phyloP scores from a whole-genome alignment of 148 eudicot genomes.

The Persicaria maculosa region DNA sequence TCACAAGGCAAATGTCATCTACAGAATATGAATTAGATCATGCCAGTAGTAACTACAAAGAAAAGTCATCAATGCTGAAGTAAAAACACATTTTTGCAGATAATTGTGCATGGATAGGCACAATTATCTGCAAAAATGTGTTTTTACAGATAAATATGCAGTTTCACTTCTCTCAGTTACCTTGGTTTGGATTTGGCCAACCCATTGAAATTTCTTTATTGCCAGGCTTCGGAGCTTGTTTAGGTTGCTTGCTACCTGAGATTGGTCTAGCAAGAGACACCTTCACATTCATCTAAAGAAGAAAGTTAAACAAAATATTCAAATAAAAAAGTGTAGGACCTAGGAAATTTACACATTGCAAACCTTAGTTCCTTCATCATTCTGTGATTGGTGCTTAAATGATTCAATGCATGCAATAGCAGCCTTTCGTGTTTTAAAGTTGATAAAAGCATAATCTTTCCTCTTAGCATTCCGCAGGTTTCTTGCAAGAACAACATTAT shows the following conservation, averaged over 20 bases:
- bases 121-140: too few relatives aligned
- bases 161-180: slow-evolving; percentile 18
- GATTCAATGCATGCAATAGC: slow-evolving; percentile 59
- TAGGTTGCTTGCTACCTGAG: slow-evolving; percentile 31
- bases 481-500: slow-evolving; percentile 52
- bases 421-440: slow-evolving; percentile 49
- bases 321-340: background rate
- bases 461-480: slow-evolving; percentile 40
- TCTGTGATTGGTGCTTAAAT: slow-evolving; percentile 22
- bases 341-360: background rate
- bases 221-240: slow-evolving; percentile 20
- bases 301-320: background rate
- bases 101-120: too few relatives aligned
- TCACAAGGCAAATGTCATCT: background rate
- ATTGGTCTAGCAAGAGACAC: slow-evolving; percentile 56
- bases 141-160: too few relatives aligned
- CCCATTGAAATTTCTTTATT: slow-evolving; percentile 20
- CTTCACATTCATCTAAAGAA: slow-evolving; percentile 40
- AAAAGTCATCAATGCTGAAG: background rate
- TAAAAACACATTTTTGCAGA: background rate
- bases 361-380: slow-evolving; percentile 41
- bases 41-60: background rate
- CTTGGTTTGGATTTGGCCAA: slow-evolving; percentile 22
- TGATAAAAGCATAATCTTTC: slow-evolving; percentile 62
- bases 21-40: background rate